Base-by-base conservation (phyloP, 1,284 basidiomycete species). In the Fomitiporia mediterranea region DNA sequence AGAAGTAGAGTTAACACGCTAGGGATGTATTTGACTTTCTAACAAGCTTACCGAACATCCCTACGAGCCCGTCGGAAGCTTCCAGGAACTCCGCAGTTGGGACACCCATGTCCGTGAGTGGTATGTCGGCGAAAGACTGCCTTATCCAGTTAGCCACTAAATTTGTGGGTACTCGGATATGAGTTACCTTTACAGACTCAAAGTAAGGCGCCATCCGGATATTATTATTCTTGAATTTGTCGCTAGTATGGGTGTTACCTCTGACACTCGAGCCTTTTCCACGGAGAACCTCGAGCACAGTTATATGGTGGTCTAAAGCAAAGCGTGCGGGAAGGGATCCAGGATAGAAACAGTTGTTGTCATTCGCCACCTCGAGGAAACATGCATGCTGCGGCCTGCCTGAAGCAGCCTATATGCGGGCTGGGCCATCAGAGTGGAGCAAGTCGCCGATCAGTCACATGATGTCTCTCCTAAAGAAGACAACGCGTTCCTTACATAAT, bases 121-220 rank as follows among this genome's bases (percentile, higher is more conserved):
- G 81, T 32, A 98, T 91, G 64, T 97, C 91, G 65, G 81, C 83
- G 70, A 91, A 97, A 19, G 91, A 93, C 93, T 96, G 59, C 5
- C 17, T 11, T 15, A 43, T 27, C 8, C 8, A 30, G 19, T 32
- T n/a, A 43, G 19, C n/a, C 6, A n/a, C n/a, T 35, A 39, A 53
- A 21, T 25, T 19, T 2, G n/a, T 7, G 4, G 34, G 17, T 15
- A 21, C 21, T 28, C 4, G 4, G 42, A 7, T 15, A 17, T 17
- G 21, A 34, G 15, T 5, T 34, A 55, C 57, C 43, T 56, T 59
- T 13, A 55, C 53, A 4, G 53, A 55, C 27, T 59, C 53, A 25
- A 59, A 59, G 34, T 59, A 55, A 7, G 57, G 57, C 4, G 57
- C 40, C 57, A 59, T 59, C 4, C 25, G 7, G 15, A 30, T 4